phyloP scores from a whole-genome alignment of 352 stramenopile genomes.

The Globisporangium emineosum region DNA sequence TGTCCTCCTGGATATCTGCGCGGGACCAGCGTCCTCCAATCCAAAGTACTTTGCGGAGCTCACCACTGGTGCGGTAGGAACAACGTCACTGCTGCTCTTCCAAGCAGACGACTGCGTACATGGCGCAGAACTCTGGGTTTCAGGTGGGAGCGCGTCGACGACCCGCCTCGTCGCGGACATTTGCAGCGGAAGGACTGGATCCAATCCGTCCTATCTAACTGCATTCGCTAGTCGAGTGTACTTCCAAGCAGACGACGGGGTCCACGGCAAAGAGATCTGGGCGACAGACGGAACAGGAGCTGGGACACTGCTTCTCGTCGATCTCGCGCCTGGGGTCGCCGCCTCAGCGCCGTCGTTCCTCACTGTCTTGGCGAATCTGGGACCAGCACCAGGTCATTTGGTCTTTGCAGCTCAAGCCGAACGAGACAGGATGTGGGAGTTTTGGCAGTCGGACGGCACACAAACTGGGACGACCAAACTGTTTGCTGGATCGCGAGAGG shows the following conservation, averaged over 20 bases:
- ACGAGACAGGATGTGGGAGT: constrained; percentile 27
- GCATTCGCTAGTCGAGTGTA: constrained; percentile 39
- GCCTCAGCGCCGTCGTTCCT: constrained; percentile 41
- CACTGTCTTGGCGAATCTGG: constrained; percentile 21
- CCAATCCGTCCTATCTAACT: constrained; percentile 51
- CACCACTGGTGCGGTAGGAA: neutral
- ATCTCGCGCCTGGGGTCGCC: constrained; percentile 48
- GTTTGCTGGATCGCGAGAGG: constrained; percentile 32
- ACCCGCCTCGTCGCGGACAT: constrained; percentile 73
- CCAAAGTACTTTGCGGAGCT: constrained; percentile 49
- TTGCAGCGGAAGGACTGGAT: constrained; percentile 31
- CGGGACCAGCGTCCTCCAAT: constrained; percentile 37
- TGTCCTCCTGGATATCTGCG: constrained; percentile 63
- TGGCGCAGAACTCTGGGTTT: constrained; percentile 80
- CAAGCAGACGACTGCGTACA: constrained; percentile 79
- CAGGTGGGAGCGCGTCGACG: constrained; percentile 43
- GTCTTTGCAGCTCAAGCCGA: constrained; percentile 40
- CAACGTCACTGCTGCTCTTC: constrained; percentile 55
- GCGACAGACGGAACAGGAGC: constrained; percentile 44
- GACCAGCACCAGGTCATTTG: neutral
- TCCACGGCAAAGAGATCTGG: constrained; percentile 80
- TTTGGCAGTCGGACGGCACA: constrained; percentile 65
- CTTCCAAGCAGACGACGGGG: constrained; percentile 84
- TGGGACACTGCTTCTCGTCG: constrained; percentile 52
- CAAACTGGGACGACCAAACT: constrained; percentile 29